Base-by-base conservation (phyloP, 805 yeast genomes). In the Teunomyces tritomae region DNA sequence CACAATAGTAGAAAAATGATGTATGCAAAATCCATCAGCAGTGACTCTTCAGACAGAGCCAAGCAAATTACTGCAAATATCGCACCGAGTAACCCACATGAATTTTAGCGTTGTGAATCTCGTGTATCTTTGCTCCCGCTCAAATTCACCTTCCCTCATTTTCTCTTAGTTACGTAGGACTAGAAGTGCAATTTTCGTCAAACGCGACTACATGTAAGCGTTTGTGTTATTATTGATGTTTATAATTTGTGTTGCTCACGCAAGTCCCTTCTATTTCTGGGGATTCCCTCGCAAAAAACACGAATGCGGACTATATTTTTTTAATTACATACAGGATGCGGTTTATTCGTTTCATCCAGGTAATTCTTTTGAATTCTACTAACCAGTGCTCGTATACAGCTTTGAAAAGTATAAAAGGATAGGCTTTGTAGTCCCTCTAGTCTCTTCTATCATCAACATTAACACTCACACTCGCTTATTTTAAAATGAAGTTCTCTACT, bases 401-500 rank as follows among this genome's bases (percentile, higher is more conserved):
- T 28, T 13, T 14, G 14, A 29, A 28, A 29, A 28, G 32, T 39
- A 39, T 39, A 39, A 14, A 39, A 39, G 43, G 28, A 9, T n/a
- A 16, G 32, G 24, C 17, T 28, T 4, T 16, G 32, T 39, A 8
- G 30, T 26, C 32, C 7, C 10, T 39, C 4, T 29, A 11, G 13
- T 1, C 13, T 13, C 6, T 28, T 13, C 28, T 39, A 24, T 46
- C 39, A 34, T 35, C 26, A 14, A 28, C 26, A 33, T 43, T n/a
- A 32, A 46, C 40, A 33, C 46, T 30, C 39, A 46, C 49, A 47
- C 45, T 49, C 49, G 51, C 49, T 51, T 29, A 39, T 32, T 48
- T 30, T 36, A 50, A 45, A 59, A 68, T 68, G 74, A 67, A 67
- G 61, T 68, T 65, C 59, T 59, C 71, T 49, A 48, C 71, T 49